Base-by-base conservation (phyloP, 2,329 filamentous ascomycete genomes). In the Fusarium sacchari region DNA sequence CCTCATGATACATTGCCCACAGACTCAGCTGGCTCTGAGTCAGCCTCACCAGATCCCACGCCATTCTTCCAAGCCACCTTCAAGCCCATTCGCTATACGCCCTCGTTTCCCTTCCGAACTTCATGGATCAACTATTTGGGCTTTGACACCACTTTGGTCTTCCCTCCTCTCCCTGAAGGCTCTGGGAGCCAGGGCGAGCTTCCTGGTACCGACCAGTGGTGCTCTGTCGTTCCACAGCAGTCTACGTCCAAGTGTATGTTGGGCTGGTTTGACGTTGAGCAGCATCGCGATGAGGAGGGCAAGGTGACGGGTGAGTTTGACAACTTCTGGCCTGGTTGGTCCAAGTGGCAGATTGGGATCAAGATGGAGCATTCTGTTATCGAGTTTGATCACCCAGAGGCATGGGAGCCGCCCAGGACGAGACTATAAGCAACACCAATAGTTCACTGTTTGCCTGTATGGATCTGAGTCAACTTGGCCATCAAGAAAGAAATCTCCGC, bases 1-100 rank as follows among this genome's bases (percentile, higher is more conserved):
- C 86, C 86, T 5, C 79, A 85, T 67, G 84, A 86, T 74, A 81
- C 66, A 32, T 60, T 72, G 42, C 55, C 66, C 50, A 78, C 77
- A 2, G 67, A 69, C 4, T 69, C 61, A 28, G 79, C 81, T 61
- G 22, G 68, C 2, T 62, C 73, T 46, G 84, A 86, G 57, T 60
- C 81, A 12, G 64, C 71, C 15, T 34, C 60, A 15, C 78, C 82
- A 20, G 82, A 78, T 71, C 42, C 73, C 1, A 75, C 55, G 6
- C 85, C 86, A 6, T 83, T 87, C 61, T 87, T 88, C 77, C 82
- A 84, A 67, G 83, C 84, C 44, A 84, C 81, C 7, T 84, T 86
- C 73, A 82, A 82, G 65, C 81, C 83, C 1, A 74, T 85, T 15
- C 78, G 79, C 0, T 86, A 82, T 73, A 63, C 82, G 2, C 86